Base-by-base conservation (phyloP, 2,329 filamentous ascomycete genomes). In the Lachnellula cervina region DNA sequence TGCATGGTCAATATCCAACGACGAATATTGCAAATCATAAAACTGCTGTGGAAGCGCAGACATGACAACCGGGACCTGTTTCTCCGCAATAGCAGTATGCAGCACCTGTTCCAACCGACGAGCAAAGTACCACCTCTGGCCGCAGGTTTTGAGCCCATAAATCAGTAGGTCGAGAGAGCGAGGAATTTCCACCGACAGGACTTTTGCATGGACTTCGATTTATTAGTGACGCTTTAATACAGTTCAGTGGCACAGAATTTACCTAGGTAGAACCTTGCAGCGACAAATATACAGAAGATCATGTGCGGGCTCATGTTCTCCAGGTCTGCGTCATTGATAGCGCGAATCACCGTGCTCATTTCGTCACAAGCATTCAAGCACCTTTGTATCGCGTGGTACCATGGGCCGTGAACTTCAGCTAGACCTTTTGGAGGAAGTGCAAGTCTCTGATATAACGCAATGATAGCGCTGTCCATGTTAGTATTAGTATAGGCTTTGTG, bases 41-140 rank as follows among this genome's bases (percentile, higher is more conserved):
- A 61, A 61, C 40, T 61, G 56, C 16, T 37, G 40, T 16, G 59
- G 59, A 11, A 58, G 38, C 6, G 54, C 51, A 9, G 49, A 54
- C 49, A 47, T 51, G n/a, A 19, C 37, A 16, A 62, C 23, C 2
- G 55, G 40, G 1, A 56, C 16, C 34, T 55, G 50, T 43, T 56
- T 57, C 48, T 62, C 58, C 2, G 58, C 51, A 40, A 60, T 55
- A 7, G 59, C 59, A 14, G 45, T 54, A 17, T 35, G 44, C 17
- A 61, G 40, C 6, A 61, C 57, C 32, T 37, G 59, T 40, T 54
- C 59, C 34, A 59, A 46, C 48, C 51, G 54, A 49, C 55, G 43
- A 6, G 59, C 59, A 57, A 61, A 58, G 21, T 55, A 57, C 59
- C 59, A 61, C 32, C 59, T 50, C 38, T 61, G 56, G n/a, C 59